Conservation (phyloP, 768 basidiomycete genomes). For the Paxillus rubicundulus region DNA sequence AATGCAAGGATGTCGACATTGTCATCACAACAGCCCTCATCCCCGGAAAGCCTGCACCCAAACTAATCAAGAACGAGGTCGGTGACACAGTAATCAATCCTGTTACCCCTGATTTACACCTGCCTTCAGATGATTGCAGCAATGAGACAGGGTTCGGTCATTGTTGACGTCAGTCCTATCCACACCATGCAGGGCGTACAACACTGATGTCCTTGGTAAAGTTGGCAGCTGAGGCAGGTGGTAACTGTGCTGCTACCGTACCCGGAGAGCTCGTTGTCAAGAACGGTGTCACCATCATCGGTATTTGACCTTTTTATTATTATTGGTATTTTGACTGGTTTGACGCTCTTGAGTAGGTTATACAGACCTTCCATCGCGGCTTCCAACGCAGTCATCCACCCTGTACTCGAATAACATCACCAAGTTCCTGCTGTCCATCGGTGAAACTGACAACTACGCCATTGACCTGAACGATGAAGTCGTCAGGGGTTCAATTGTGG, state of each 20-base stretch:
- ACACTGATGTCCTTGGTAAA: slow-evolving; percentile 19
- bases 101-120: slow-evolving; percentile 7
- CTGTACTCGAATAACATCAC: slow-evolving; percentile 91
- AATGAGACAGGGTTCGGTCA: slow-evolving; percentile 91
- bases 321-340: slow-evolving; percentile 2
- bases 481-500: slow-evolving; percentile 73
- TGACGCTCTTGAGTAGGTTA: slow-evolving; percentile 49
- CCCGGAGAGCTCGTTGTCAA: slow-evolving; percentile 71
- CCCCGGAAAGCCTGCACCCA: slow-evolving; percentile 85
- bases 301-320: slow-evolving; percentile 37
- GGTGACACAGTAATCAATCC: neutral
- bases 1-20: slow-evolving; percentile 88
- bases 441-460: slow-evolving; percentile 56
- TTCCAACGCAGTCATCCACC: slow-evolving; percentile 87
- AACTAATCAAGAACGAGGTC: slow-evolving; percentile 71
- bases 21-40: slow-evolving; percentile 86
- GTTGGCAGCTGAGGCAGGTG: slow-evolving; percentile 81
- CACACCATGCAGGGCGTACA: neutral
- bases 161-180: slow-evolving; percentile 56
- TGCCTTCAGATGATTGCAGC: slow-evolving; percentile 64
- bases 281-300: slow-evolving; percentile 80
- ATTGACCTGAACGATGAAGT: slow-evolving; percentile 83
- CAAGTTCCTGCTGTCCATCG: slow-evolving; percentile 83
- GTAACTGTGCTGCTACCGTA: slow-evolving; percentile 79
- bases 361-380: slow-evolving; percentile 81